Conservation (phyloP, 306 rosid species). For the Cicer pinnatifidum region DNA sequence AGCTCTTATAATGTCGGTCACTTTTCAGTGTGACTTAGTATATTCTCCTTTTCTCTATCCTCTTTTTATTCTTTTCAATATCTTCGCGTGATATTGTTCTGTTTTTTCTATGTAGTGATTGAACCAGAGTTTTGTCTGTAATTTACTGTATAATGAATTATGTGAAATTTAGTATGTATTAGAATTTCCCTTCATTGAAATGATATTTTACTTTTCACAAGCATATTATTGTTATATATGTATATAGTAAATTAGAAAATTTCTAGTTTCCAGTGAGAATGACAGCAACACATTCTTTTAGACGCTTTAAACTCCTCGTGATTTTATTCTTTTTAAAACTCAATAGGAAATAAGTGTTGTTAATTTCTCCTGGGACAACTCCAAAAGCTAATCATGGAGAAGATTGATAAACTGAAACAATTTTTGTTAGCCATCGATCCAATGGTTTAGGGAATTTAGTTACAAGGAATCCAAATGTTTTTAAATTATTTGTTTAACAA, state of each 20-base stretch:
- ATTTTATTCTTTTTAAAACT: too few relatives aligned
- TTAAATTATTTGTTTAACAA: not conserved
- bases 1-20: slow-evolving; percentile 37
- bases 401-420: too few relatives aligned
- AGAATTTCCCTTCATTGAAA: slow-evolving; percentile 18
- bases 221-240: not conserved
- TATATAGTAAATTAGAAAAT: too few relatives aligned
- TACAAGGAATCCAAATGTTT: not conserved
- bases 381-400: too few relatives aligned
- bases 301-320: too few relatives aligned
- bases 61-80: slow-evolving; percentile 10
- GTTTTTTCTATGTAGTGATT: slow-evolving; percentile 37
- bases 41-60: slow-evolving; percentile 44
- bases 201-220: slow-evolving; percentile 21
- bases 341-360: too few relatives aligned
- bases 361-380: too few relatives aligned
- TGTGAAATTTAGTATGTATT: slow-evolving; percentile 22
- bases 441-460: not conserved
- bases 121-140: slow-evolving; percentile 30
- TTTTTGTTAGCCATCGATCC: not conserved
- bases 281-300: too few relatives aligned
- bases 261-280: too few relatives aligned
- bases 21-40: slow-evolving; percentile 46
- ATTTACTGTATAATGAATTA: slow-evolving; percentile 30
- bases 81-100: slow-evolving; percentile 35